Evolutionary conservation across 257 asterid species (phyloP), one percentile per base, ranked within the genome.

Genomic region (Solanum peruvianum): DNA sequence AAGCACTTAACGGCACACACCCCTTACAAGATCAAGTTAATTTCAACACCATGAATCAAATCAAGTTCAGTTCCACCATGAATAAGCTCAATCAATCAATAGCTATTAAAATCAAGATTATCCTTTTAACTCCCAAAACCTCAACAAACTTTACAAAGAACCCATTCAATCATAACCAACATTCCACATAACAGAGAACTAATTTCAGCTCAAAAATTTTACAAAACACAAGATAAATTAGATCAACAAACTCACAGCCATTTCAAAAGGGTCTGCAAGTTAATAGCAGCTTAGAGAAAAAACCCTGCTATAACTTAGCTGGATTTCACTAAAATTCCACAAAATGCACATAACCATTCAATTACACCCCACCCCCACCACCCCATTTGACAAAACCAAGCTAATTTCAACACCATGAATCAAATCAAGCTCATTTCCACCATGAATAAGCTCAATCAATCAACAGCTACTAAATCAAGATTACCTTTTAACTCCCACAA

Each of bases 241-340:
- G 87, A 90, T 67, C 87, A 86, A 87, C 72, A 87, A 86, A 86
- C 91, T 89, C 87, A 92, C 94, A 31, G 90, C 91, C 93, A 93
- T 90, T 86, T 76, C 84, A 77, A 15, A 70, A 29, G 45, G 27
- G 85, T 18, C 87, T 13, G 86, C 45, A 23, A 88, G 90, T 12
- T 69, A 69, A 69, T 15, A 69, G 21, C 11, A 67, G 20, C 73
- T 27, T 67, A 67, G 7, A 10, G 0, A 10, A 62, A 62, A 9
- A 9, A 60, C 3, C 31, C 14, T 62, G 69, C 69, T 62, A 62
- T 23, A 0, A 62, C n/a, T 62, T 64, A 64, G 33, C 1, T 64
- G 33, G 71, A 64, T 64, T 64, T n/a, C 33, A n/a, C 71, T 62
- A 62, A 0, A 62, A n/a, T 11, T n/a, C 70, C 8, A 4, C 71